A percentile compares a stretch with the other conserved stretches of the same genome.
phyloP scores from a whole-genome alignment of 441 rosid species.

The Flueggea neowawraea region DNA sequence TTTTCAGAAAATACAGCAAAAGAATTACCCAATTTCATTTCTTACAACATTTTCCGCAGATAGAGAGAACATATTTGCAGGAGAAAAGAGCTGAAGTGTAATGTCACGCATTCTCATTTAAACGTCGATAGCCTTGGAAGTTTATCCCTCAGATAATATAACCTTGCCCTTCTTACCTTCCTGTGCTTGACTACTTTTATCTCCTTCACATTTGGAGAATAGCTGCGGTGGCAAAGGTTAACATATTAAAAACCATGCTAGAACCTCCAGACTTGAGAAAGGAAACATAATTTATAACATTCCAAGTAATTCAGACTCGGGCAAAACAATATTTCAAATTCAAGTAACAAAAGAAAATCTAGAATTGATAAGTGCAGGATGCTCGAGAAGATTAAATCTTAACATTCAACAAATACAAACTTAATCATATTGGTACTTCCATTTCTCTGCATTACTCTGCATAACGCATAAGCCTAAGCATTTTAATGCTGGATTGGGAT shows the following conservation, averaged over 20 bases:
- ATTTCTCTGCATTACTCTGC: too few relatives aligned
- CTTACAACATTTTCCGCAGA: conserved; percentile 14
- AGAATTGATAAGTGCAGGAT: too few relatives aligned
- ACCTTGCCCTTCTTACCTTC: conserved; percentile 89
- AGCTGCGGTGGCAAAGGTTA: conserved; percentile 36
- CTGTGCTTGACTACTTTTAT: conserved; percentile 65
- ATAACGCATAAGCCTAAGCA: too few relatives aligned
- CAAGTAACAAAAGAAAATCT: too few relatives aligned
- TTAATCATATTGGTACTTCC: too few relatives aligned
- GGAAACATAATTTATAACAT: not conserved
- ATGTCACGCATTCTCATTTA: conserved; percentile 39
- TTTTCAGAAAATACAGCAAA: conserved; percentile 7
- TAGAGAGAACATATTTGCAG: conserved; percentile 5
- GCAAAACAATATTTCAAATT: too few relatives aligned
- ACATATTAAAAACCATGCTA: conserved; percentile 1
- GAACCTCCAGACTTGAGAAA: not conserved
- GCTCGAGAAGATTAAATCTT: too few relatives aligned
- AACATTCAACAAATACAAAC: too few relatives aligned
- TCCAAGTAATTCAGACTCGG: not conserved
- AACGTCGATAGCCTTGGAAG: conserved; percentile 94
- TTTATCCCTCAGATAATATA: conserved; percentile 84
- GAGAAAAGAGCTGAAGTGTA: conserved; percentile 9
- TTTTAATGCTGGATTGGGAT: too few relatives aligned
- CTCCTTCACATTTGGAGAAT: conserved; percentile 85
- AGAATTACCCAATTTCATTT: not conserved